phyloP scores from a whole-genome alignment of 495 filamentous ascomycete genomes.

The Aspergillus egyptiacus region DNA sequence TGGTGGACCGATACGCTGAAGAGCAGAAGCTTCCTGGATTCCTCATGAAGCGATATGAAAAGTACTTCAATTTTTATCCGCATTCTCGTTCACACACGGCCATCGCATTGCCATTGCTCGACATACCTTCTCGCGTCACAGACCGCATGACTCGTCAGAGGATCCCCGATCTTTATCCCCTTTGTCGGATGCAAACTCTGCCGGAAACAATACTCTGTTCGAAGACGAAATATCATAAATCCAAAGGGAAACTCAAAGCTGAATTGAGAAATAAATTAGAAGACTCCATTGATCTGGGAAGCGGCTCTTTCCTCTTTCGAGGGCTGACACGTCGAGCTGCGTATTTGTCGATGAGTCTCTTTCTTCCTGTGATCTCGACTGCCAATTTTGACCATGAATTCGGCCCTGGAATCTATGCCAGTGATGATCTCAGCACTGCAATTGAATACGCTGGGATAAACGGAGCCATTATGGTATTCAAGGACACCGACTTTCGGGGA shows the following conservation, averaged over 20 bases:
- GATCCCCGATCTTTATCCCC: constrained; percentile 1
- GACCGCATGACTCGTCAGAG: neutral
- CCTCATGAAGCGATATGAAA: neutral
- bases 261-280: neutral
- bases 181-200: constrained; percentile 1
- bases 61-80: neutral
- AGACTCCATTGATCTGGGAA: neutral
- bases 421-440: neutral
- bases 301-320: neutral
- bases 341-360: neutral
- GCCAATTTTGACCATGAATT: constrained; percentile 8
- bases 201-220: neutral
- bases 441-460: neutral
- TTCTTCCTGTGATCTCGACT: neutral
- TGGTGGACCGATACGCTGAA: neutral
- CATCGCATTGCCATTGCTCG: neutral
- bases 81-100: neutral
- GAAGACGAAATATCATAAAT: neutral
- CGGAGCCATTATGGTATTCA: constrained; percentile 13
- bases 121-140: neutral
- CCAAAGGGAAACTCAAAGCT: neutral
- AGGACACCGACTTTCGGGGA: constrained; percentile 2
- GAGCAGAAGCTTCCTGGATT: constrained; percentile 1
- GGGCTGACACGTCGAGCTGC: neutral
- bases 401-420: constrained; percentile 11